phyloP scores from a whole-genome alignment of 176 grass and related monocot species.

The Phragmites australis region DNA sequence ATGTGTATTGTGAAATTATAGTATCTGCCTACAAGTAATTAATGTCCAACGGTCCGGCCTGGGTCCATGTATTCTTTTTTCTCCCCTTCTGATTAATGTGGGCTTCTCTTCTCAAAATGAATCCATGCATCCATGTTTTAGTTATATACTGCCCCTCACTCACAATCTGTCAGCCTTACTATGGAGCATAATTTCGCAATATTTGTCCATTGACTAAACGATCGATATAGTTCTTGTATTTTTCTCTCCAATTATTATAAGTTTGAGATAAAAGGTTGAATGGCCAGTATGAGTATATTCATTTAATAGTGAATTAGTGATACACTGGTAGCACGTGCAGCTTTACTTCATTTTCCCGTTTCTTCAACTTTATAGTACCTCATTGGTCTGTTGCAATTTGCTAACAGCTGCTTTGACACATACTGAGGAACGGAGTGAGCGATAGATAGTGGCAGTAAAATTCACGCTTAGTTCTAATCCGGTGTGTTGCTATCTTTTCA shows the following conservation, averaged over 20 bases:
- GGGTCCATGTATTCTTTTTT: neutral
- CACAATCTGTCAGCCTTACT: neutral
- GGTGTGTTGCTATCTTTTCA: neutral
- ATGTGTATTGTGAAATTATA: neutral
- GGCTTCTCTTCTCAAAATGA: neutral
- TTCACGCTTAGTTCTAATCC: constrained; percentile 10
- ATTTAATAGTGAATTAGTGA: neutral
- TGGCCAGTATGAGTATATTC: neutral
- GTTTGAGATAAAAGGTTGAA: neutral
- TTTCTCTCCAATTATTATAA: neutral
- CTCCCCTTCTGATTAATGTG: neutral
- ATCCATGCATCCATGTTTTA: neutral
- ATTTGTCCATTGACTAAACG: neutral
- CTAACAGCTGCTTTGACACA: neutral
- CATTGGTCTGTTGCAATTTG: neutral
- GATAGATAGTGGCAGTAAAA: neutral
- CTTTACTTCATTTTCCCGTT: neutral
- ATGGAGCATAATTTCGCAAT: neutral
- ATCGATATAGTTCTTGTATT: neutral
- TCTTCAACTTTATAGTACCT: neutral
- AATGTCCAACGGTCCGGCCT: neutral
- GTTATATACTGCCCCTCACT: neutral
- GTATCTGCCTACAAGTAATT: neutral
- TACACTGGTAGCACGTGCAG: neutral
- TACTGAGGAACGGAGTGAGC: neutral